Evolutionary conservation across 441 rosid genomes (phyloP), one percentile per base, ranked within the genome.

Genomic region (Brassica hybrid): DNA sequence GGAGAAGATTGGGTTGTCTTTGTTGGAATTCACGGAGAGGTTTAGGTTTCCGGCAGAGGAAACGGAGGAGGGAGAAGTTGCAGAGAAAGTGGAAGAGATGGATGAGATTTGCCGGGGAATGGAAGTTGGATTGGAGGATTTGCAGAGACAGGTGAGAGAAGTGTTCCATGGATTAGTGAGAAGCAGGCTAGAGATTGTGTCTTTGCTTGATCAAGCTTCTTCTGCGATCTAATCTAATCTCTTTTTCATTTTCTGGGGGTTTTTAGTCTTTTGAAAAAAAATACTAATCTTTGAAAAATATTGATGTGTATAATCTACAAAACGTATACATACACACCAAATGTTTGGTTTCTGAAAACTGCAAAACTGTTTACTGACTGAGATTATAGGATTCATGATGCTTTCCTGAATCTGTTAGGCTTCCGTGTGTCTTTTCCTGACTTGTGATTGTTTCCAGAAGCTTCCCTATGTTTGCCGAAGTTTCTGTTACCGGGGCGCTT

Each of bases 81-180:
- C 83, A 1, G 82, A 80, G 3, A 86, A 84, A 60, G 90, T 85
- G 80, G 85, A 71, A 57, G 97, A 93, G 83, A 30, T 93, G 82
- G 90, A 87, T 63, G 95, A 89, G 86, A 76, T 84, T 5, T 92
- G 97, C 77, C 75, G 78, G 81, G 80, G 78, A 67, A 86, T 93
- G 99, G 97, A 92, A 69, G 89, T 85, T 56, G 98, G 98, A 2
- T 74, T 95, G 87, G 81, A 76, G 67, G 90, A 91, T 16, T 84
- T 93, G 79, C 97, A 95, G 89, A 70, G 84, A 83, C 95, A 87
- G 81, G 84, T 90, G 75, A 84, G 98, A 72, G 89, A 90, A 81
- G 93, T 91, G 60, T 93, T 95, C 75, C 98, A 90, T 63, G 81
- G 96, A 85, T 81, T 92, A 73, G 91, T 93, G 62, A 88, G 90